These are phyloP conservation scores for Wakefieldia striispora DNA, from an alignment of 768 basidiomycete genomes.

Conservation along the genomic window DNA sequence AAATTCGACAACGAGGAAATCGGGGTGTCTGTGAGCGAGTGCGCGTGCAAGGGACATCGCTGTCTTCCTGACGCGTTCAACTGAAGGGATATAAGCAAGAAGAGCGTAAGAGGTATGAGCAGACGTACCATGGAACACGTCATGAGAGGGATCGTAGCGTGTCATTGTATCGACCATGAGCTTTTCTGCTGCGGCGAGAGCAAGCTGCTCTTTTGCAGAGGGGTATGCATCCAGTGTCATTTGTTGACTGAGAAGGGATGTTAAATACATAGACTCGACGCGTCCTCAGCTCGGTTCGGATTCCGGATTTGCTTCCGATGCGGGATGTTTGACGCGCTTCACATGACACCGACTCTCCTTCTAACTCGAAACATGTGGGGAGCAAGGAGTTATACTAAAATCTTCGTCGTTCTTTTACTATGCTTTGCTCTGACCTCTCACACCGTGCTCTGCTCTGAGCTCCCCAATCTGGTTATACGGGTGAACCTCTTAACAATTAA, in stretches of 20 bases:
- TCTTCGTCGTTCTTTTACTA: conserved; percentile 46
- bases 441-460: conserved; percentile 18
- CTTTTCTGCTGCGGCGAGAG: conserved; percentile 58
- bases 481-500: conserved; percentile 21
- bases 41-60: conserved; percentile 65
- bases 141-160: conserved; percentile 78
- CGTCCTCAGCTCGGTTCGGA: conserved; percentile 15
- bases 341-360: neutral
- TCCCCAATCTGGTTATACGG: conserved; percentile 29
- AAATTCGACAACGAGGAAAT: conserved; percentile 77
- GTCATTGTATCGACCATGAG: conserved; percentile 75
- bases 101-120: neutral
- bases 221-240: conserved; percentile 38
- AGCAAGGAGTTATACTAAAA: conserved; percentile 17
- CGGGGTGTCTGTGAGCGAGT: conserved; percentile 44
- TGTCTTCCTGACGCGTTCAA: conserved; percentile 78
- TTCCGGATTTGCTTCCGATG: conserved; percentile 22
- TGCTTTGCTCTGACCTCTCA: conserved; percentile 24
- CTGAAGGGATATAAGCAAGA: conserved; percentile 37
- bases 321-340: neutral
- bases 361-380: conserved; percentile 18
- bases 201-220: conserved; percentile 46
- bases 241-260: neutral
- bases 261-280: too few relatives aligned
- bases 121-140: conserved; percentile 68